A percentile compares a stretch with the other conserved stretches of the same genome.
These are phyloP conservation scores for Pterulicium gracile DNA, from an alignment of 1,284 basidiomycete genomes.

Conservation along the genomic window DNA sequence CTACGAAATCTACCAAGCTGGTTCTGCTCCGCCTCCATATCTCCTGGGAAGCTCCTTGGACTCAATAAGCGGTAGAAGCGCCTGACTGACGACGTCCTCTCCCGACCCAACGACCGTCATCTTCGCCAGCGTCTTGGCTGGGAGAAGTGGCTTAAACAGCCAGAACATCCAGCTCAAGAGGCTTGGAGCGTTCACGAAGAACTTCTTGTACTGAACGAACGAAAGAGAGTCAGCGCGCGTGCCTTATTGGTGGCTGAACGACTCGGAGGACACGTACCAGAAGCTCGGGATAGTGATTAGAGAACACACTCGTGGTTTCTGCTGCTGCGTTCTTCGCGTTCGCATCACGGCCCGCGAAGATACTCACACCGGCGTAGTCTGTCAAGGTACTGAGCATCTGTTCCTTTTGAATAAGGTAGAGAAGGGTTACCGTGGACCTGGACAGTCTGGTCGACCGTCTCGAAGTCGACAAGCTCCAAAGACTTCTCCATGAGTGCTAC, in stretches of 20 bases:
- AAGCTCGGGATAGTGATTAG: constrained; percentile 66
- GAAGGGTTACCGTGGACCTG: constrained; percentile 54
- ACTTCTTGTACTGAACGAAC: constrained; percentile 54
- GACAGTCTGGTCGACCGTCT: constrained; percentile 59
- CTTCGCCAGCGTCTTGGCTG: constrained; percentile 61
- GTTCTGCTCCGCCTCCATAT: constrained; percentile 55
- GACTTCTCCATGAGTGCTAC: constrained; percentile 65
- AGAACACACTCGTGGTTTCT: constrained; percentile 61
- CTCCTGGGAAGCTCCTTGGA: constrained; percentile 45
- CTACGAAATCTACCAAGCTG: constrained; percentile 17
- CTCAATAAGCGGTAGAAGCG: constrained; percentile 44
- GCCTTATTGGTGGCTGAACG: constrained; percentile 1
- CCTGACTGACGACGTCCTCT: constrained; percentile 40
- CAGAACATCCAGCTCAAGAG: constrained; percentile 72
- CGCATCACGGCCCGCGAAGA: constrained; percentile 50
- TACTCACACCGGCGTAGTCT: constrained; percentile 68
- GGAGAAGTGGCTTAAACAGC: constrained; percentile 66
- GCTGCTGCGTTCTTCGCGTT: constrained; percentile 66
- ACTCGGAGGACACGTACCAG: constrained; percentile 32
- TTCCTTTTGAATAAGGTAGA: too few species aligned
- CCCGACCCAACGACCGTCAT: constrained; percentile 68
- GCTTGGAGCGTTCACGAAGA: constrained; percentile 70
- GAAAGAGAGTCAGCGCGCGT: not conserved
- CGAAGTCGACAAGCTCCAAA: constrained; percentile 56
- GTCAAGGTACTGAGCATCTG: too few species aligned